These are phyloP conservation scores for Capsicum baccatum DNA, from an alignment of 257 asterid species.

Conservation along the genomic window DNA sequence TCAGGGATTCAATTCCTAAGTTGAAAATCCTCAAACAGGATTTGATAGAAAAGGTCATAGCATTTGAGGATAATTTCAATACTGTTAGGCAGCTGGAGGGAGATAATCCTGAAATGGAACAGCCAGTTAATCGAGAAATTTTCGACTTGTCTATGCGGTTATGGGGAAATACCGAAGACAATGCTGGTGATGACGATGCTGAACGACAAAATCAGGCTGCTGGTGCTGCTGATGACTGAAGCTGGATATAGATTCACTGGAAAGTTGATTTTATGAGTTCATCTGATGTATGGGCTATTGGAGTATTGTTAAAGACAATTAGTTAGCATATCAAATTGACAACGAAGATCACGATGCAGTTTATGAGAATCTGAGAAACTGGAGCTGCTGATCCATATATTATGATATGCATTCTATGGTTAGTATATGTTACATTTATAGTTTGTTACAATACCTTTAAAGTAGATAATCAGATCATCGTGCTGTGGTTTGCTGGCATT, in stretches of 20 bases:
- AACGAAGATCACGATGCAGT: too few relatives aligned
- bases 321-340: too few relatives aligned
- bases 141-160: not conserved
- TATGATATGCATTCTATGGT: too few relatives aligned
- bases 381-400: too few relatives aligned
- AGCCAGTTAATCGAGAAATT: not conserved
- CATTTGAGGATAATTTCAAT: not conserved
- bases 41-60: not conserved
- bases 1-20: slow-evolving; percentile 1
- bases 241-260: not conserved
- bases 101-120: slow-evolving; percentile 13
- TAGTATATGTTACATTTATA: not conserved
- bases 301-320: too few relatives aligned
- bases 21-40: not conserved
- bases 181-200: not conserved
- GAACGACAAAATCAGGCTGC: not conserved
- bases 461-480: not conserved
- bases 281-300: not conserved
- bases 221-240: not conserved
- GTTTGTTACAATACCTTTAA: not conserved
- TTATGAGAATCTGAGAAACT: too few relatives aligned
- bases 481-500: not conserved
- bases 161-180: not conserved
- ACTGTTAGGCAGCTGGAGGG: not conserved
- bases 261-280: not conserved